These are phyloP conservation scores for Saturnispora hagleri DNA, from an alignment of 805 yeast genomes.

Conservation along the genomic window DNA sequence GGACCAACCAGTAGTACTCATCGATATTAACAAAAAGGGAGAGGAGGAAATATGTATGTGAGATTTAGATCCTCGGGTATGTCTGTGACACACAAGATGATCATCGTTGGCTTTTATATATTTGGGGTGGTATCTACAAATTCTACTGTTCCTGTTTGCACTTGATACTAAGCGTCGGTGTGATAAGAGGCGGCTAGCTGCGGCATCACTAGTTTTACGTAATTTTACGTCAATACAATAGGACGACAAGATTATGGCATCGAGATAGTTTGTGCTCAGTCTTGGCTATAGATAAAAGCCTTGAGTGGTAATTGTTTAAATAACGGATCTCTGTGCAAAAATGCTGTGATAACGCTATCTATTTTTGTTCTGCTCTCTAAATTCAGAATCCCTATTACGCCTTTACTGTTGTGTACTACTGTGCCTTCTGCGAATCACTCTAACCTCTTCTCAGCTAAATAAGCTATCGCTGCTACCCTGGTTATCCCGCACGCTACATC, in stretches of 20 bases:
- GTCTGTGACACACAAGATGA: not conserved
- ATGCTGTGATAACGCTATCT: too few relatives aligned
- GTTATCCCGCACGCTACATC: not conserved
- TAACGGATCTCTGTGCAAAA: too few relatives aligned
- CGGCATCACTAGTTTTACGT: not conserved
- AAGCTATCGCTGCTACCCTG: not conserved
- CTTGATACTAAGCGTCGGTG: not conserved
- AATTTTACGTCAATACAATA: not conserved
- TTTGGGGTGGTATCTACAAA: not conserved
- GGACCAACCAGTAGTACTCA: constrained; percentile 60
- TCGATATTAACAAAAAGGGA: not conserved
- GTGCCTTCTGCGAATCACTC: too few relatives aligned
- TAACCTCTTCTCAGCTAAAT: too few relatives aligned
- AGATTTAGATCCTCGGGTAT: not conserved
- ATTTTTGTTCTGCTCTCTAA: too few relatives aligned
- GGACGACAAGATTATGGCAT: not conserved
- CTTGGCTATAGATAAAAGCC: not conserved
- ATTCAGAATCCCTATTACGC: too few relatives aligned
- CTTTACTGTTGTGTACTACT: too few relatives aligned
- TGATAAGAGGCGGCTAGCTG: constrained; percentile 1
- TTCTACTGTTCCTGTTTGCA: not conserved
- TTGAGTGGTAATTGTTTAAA: too few relatives aligned
- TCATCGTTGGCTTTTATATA: not conserved
- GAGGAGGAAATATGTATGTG: not conserved
- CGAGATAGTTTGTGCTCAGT: not conserved